A percentile compares a stretch with the other conserved stretches of the same genome.
Evolutionary conservation across 345 rosid species (phyloP).

Genomic region (Kandelia obovata): DNA sequence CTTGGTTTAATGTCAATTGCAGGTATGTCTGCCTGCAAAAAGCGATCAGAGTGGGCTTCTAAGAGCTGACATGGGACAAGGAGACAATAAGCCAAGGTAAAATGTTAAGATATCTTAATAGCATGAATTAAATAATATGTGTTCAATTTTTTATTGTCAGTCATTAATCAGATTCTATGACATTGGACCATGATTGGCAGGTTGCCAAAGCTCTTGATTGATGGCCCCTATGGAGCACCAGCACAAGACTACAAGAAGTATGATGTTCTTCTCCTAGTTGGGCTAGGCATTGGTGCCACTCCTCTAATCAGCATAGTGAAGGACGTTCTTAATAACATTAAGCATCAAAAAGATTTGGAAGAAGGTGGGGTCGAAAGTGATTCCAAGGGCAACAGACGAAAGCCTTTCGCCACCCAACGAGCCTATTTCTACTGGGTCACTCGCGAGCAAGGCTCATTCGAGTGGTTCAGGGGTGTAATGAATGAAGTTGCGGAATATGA

Average conservation of each 20-base stretch:
- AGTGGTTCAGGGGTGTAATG: constrained; percentile 77
- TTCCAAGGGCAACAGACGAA: constrained; percentile 23
- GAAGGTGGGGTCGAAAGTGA: constrained; percentile 29
- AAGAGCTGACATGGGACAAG: constrained; percentile 44
- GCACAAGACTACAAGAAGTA: constrained; percentile 77
- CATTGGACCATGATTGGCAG: constrained; percentile 22
- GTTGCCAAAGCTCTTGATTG: constrained; percentile 64
- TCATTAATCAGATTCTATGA: too few species aligned
- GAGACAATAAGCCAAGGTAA: constrained; percentile 49
- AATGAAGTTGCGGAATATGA: constrained; percentile 70
- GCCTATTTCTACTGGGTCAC: constrained; percentile 89
- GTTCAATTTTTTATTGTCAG: too few species aligned
- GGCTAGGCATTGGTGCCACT: constrained; percentile 81
- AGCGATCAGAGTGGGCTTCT: constrained; percentile 55
- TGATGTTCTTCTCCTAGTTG: constrained; percentile 71
- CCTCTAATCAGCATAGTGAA: constrained; percentile 76
- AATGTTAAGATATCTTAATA: too few species aligned
- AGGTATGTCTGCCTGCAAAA: constrained; percentile 65
- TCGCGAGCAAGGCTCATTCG: constrained; percentile 76
- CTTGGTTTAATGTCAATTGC: not conserved
- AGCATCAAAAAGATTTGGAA: constrained; percentile 48
- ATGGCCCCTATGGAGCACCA: constrained; percentile 84
- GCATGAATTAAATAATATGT: too few species aligned
- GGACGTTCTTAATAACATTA: constrained; percentile 75
- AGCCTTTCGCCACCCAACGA: constrained; percentile 49